These are phyloP conservation scores for Dentipellis sp. DNA, from an alignment of 768 basidiomycete species.

Conservation along the genomic window DNA sequence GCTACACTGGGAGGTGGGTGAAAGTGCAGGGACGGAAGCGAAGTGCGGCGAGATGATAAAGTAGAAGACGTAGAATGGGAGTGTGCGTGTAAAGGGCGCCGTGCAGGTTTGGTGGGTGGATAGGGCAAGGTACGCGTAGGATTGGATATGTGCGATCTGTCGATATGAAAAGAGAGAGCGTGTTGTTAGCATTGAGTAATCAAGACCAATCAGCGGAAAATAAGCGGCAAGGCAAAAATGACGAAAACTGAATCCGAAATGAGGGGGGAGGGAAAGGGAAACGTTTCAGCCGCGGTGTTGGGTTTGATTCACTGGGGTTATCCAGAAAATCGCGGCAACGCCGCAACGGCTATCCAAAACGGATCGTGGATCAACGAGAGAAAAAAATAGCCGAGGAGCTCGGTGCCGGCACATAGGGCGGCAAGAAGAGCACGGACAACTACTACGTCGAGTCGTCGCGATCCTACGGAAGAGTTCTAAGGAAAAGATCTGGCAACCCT, in stretches of 20 bases:
- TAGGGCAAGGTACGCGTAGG: constrained; percentile 8
- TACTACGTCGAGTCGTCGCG: background rate
- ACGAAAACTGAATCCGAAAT: background rate
- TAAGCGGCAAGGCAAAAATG: background rate
- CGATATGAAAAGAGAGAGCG: background rate
- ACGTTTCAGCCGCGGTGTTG: background rate
- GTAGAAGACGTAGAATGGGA: constrained; percentile 17
- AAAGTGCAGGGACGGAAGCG: constrained; percentile 21
- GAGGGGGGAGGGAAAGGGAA: background rate
- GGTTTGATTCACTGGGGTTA: background rate
- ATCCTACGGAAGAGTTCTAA: background rate
- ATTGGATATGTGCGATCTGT: constrained; percentile 1
- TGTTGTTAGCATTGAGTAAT: background rate
- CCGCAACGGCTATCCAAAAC: background rate
- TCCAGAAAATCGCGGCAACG: background rate
- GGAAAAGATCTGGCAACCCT: no score
- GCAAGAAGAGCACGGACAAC: background rate
- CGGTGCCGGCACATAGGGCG: background rate
- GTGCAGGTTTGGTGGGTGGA: constrained; percentile 14
- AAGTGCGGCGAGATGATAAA: constrained; percentile 17
- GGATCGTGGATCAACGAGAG: background rate
- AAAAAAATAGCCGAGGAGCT: background rate
- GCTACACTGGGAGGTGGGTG: constrained; percentile 14
- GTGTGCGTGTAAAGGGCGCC: constrained; percentile 12
- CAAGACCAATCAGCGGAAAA: no score